phyloP scores from a whole-genome alignment of 129 eudicot genomes.

The Chrysanthemum lavandulifolium region DNA sequence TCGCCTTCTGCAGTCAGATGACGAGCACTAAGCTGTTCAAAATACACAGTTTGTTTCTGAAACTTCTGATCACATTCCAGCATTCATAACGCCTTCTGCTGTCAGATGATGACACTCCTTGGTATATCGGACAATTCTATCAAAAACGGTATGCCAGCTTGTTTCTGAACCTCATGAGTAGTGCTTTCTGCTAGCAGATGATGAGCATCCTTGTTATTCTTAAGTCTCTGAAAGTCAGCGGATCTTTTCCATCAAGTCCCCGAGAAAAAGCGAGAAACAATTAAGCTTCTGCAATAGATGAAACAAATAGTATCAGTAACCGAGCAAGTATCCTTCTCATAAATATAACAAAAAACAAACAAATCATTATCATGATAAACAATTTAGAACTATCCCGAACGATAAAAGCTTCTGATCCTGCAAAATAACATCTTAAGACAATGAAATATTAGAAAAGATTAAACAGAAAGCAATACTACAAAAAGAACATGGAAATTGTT shows the following conservation, averaged over 20 bases:
- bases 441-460: slow-evolving; percentile 20
- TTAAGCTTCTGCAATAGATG: background rate
- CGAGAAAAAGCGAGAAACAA: background rate
- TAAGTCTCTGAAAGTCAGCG: background rate
- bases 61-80: background rate
- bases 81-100: background rate
- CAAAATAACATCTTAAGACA: slow-evolving; percentile 44
- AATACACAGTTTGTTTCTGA: background rate
- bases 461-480: background rate
- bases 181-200: background rate
- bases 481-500: background rate
- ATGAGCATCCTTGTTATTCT: background rate
- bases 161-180: background rate
- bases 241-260: slow-evolving; percentile 7
- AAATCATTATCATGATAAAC: slow-evolving; percentile 21
- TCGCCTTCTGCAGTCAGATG: no score
- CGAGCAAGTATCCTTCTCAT: background rate
- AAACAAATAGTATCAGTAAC: background rate
- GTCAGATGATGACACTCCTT: background rate
- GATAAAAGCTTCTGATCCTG: slow-evolving; percentile 55
- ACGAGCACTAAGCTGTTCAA: no score
- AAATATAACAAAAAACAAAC: slow-evolving; percentile 15
- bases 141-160: background rate
- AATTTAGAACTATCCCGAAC: slow-evolving; percentile 42
- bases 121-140: background rate